A percentile compares a stretch with the other conserved stretches of the same genome.
These are phyloP conservation scores for Plasmodium falciparum DNA, from an alignment of 169 alveolate genomes.

Conservation along the genomic window DNA sequence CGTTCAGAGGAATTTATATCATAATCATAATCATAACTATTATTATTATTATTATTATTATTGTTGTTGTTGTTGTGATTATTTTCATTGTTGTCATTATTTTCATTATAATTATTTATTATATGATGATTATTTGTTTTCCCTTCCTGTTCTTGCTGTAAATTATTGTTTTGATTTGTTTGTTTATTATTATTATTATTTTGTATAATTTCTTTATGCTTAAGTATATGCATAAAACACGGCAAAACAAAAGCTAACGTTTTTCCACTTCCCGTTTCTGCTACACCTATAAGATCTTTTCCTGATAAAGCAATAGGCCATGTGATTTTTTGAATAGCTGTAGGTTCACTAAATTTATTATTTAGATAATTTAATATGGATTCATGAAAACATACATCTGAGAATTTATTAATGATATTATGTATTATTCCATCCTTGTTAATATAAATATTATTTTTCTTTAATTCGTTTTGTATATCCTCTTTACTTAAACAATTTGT, in stretches of 20 bases:
- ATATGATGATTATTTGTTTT: conserved; percentile 82
- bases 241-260: conserved; percentile 95
- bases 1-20: conserved; percentile 66
- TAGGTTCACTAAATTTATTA: conserved; percentile 87
- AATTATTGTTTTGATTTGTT: conserved; percentile 62
- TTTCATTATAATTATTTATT: not conserved
- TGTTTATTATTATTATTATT: not conserved
- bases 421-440: conserved; percentile 80
- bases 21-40: conserved; percentile 68
- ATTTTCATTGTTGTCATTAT: not conserved
- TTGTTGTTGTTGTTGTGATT: not conserved
- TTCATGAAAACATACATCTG: conserved; percentile 84
- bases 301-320: conserved; percentile 90
- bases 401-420: conserved; percentile 81
- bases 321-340: conserved; percentile 91
- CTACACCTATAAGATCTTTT: conserved; percentile 95
- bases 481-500: conserved; percentile 81
- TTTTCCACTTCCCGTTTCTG: conserved; percentile 98
- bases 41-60: conserved; percentile 14
- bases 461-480: conserved; percentile 81
- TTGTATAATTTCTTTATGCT: conserved; percentile 77
- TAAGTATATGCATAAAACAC: conserved; percentile 91
- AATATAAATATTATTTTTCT: conserved; percentile 77
- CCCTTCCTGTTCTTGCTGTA: conserved; percentile 83
- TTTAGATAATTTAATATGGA: conserved; percentile 80